phyloP scores from a whole-genome alignment of 371 early-diverging fungal genomes.

The Actinomortierella ambigua region DNA sequence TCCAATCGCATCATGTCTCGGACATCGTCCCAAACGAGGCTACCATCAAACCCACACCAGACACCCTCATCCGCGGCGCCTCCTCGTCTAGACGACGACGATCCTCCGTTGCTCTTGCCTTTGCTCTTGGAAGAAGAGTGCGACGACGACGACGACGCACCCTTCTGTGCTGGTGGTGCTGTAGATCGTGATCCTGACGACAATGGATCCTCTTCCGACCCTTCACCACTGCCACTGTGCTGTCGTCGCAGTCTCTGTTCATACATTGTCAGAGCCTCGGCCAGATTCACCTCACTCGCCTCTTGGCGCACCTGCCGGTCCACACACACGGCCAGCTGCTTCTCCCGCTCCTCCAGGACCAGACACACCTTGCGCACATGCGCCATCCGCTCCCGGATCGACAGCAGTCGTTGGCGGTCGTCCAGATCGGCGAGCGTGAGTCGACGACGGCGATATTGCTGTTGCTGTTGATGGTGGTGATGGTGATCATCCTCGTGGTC shows the following conservation, averaged over 20 bases:
- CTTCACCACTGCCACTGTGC: too few species aligned
- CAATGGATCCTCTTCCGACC: too few species aligned
- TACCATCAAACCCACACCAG: conserved; percentile 55
- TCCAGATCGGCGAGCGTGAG: conserved; percentile 47
- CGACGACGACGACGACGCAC: conserved; percentile 1
- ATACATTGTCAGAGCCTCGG: too few species aligned
- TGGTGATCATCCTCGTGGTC: not conserved
- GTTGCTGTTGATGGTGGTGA: conserved; percentile 2
- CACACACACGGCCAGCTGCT: conserved; percentile 32
- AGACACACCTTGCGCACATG: conserved; percentile 35
- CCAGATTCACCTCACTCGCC: conserved; percentile 7
- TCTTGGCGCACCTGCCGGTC: conserved; percentile 36
- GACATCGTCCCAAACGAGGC: conserved; percentile 54
- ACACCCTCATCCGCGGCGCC: conserved; percentile 36
- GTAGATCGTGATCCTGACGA: too few species aligned
- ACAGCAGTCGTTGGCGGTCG: conserved; percentile 31
- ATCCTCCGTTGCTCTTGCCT: conserved; percentile 16
- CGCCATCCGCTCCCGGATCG: conserved; percentile 37
- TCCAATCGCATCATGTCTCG: conserved; percentile 30
- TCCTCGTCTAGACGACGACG: conserved; percentile 9
- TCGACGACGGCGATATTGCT: conserved; percentile 25
- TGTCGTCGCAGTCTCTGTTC: too few species aligned
- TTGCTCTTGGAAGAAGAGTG: conserved; percentile 13
- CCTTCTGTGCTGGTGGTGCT: too few species aligned
- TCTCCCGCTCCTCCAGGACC: conserved; percentile 28